Evolutionary conservation across 768 basidiomycete species (phyloP).

Genomic region (Russula dissimulans): DNA sequence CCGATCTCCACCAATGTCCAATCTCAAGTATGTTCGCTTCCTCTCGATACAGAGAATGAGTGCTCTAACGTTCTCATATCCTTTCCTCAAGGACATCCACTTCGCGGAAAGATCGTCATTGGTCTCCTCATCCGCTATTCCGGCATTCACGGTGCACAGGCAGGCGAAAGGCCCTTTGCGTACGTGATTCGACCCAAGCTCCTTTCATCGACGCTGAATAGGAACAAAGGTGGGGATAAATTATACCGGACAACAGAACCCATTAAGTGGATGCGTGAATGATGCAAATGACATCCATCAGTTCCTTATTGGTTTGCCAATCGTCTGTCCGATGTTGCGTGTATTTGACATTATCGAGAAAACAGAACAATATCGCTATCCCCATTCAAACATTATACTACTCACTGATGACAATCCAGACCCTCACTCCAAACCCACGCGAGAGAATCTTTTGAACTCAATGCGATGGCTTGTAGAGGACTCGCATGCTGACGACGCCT

Average conservation of each 20-base stretch:
- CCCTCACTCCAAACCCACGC: constrained; percentile 60
- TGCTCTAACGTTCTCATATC: background rate
- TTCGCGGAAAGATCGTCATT: too few species aligned
- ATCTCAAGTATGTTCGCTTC: too few species aligned
- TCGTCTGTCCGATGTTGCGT: background rate
- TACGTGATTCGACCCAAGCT: constrained; percentile 30
- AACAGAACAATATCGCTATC: constrained; percentile 20
- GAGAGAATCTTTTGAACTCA: constrained; percentile 70
- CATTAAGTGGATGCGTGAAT: constrained; percentile 82
- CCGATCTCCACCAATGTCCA: too few species aligned
- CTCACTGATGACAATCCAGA: constrained; percentile 69
- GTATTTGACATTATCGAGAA: background rate
- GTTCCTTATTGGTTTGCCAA: constrained; percentile 60
- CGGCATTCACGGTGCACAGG: constrained; percentile 88
- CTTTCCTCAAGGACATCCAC: too few species aligned
- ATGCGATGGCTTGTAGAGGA: constrained; percentile 89
- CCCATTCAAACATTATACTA: constrained; percentile 70
- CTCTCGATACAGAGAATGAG: too few species aligned
- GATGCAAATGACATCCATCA: constrained; percentile 73
- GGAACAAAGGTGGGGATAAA: constrained; percentile 73
- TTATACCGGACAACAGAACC: constrained; percentile 57
- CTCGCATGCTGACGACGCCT: constrained; percentile 72
- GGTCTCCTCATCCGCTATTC: constrained; percentile 32
- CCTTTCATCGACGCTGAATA: background rate
- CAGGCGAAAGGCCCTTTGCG: constrained; percentile 80